A percentile compares a stretch with the other conserved stretches of the same genome.
phyloP scores from a whole-genome alignment of 2,329 filamentous ascomycete genomes.

The Zymoseptoria passerinii region DNA sequence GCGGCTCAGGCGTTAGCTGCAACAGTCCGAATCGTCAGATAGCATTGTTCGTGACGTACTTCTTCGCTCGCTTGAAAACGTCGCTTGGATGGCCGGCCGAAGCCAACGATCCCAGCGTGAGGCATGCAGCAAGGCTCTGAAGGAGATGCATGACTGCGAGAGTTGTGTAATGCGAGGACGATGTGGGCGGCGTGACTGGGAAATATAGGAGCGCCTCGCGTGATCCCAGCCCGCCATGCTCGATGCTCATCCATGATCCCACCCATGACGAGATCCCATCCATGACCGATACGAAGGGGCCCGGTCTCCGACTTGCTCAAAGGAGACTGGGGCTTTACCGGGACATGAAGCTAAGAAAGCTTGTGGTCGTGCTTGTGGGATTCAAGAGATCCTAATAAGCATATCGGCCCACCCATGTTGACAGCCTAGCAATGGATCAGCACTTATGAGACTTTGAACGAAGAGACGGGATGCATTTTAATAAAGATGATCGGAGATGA shows the following conservation, averaged over 20 bases:
- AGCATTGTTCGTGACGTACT: not conserved
- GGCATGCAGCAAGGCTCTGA: not conserved
- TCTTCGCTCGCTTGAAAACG: not conserved
- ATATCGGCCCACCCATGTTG: not conserved
- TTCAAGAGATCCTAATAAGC: not conserved
- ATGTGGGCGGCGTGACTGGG: not conserved
- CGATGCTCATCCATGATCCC: not conserved
- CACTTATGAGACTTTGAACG: not conserved
- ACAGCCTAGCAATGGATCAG: not conserved
- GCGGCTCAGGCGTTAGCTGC: not conserved
- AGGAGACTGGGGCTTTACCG: not conserved
- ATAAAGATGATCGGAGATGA: no score
- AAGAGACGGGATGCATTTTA: no score
- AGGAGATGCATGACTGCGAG: not conserved
- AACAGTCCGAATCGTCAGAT: not conserved
- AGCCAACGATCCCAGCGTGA: not conserved
- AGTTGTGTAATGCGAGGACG: not conserved
- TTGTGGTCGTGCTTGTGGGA: not conserved
- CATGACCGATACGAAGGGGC: not conserved
- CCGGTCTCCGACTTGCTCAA: not conserved
- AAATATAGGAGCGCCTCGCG: not conserved
- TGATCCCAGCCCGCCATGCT: not conserved
- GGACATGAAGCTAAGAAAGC: not conserved
- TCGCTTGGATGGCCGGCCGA: not conserved
- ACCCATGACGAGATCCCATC: not conserved